Evolutionary conservation across 2,329 filamentous ascomycete species (phyloP), one percentile per base, ranked within the genome.

Genomic region (Pseudogymnoascus sp.): DNA sequence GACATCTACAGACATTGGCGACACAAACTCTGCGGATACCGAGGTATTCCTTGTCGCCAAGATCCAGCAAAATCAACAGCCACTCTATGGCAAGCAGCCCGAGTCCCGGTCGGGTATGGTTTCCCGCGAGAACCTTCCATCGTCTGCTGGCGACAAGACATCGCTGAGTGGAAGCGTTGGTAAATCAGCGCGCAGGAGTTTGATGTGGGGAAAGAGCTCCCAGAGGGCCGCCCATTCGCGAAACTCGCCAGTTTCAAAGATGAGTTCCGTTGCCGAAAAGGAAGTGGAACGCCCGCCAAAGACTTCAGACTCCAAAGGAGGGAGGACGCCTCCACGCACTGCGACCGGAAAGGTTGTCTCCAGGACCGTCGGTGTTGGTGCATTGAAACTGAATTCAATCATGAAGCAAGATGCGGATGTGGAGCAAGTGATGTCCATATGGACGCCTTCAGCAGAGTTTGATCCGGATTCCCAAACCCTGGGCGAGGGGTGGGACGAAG

Each of bases 41-140:
- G 88, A 91, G 59, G 76, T 97, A 17, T 97, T 89, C 71, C 80
- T 99, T 1, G 86, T 97, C 3, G 88, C 94, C 65, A 91, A 89
- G 68, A 83, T 97, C 6, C 68, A 67, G 50, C 68, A 67, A n/a
- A 67, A 67, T 5, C 66, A 70, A 36, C 68, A 71, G 50, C 64
- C 71, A 4, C 60, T 63, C 13, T 61, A 63, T 41, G 64, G 66
- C 7, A 70, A 69, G 37, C 39, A 61, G 21, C 70, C 70, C 2
- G 61, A 59, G 9, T 71, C 70, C 36, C 67, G 70, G 24, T 58
- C 64, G 10, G 67, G 66, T 31, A 26, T 61, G 9, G 54, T 59
- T 21, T 69, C 70, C n/a, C 62, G 67, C 44, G 71, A 73, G 50
- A 68, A 54, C 47, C 17, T 50, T 21, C 26, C 26, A 6, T 41